Evolutionary conservation across 1,139 yeast genomes (phyloP), one percentile per base, ranked within the genome.

Genomic region (Candida tetrigidarum): DNA sequence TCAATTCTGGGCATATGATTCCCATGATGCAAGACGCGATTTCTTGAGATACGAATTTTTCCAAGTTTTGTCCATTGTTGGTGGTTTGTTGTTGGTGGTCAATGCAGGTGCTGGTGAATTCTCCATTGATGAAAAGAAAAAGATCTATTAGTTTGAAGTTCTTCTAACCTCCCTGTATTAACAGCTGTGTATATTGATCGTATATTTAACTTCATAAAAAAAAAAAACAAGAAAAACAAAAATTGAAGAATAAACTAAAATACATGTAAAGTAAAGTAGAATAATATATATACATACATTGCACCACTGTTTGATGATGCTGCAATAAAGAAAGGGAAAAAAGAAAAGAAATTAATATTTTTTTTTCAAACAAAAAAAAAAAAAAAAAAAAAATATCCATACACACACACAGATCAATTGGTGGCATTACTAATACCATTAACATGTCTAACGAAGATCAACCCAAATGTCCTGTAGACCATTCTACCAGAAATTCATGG

Each of bases 51-150:
- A 92, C 66, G 98, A 91, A 65, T 90, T 89, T 66, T 93, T 89
- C 78, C 99, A 93, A 71, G 90, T 96, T 37, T 77, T 93, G 61
- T 86, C 96, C 49, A 93, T 93, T 64, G 93, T 93, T 47, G 99
- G 99, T 44, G 99, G 98, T 2, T 80, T 93, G 54, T 71, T 93
- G 52, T 74, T 93, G 57, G 88, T 95, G 53, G 97, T 90, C 53
- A 90, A 88, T 68, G 90, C 97, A 7, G 99, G 99, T 53, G 98
- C 99, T 35, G 99, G 99, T 42, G 95, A 89, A 58, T 76, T 92
- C 55, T 88, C 97, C 29, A 74, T 93, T 50, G 99, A 93, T 64
- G 97, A 91, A 68, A 93, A 93, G 86, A 92, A 93, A 76, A 93
- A 93, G 75, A 86, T 89, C 51, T 92, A 88, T 63, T 92, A 67